These are phyloP conservation scores for Curvularia hawaiiensis DNA, from an alignment of 2,329 filamentous ascomycete genomes.

Conservation along the genomic window DNA sequence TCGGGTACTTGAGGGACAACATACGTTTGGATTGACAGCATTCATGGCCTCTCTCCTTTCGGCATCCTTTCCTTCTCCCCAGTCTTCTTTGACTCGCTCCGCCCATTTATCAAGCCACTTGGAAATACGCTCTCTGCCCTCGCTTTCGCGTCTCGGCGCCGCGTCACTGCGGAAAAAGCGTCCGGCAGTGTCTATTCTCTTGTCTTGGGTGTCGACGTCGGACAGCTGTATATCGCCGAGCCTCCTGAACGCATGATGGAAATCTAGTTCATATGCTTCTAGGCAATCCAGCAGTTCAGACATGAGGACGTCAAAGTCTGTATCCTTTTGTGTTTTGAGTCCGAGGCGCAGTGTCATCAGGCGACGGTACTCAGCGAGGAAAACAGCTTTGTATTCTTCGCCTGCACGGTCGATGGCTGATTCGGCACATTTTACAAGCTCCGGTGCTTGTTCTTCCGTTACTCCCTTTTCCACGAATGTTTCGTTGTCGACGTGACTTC, in stretches of 20 bases:
- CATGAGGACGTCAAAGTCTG: constrained; percentile 81
- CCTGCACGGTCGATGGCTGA: constrained; percentile 78
- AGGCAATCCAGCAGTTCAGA: constrained; percentile 82
- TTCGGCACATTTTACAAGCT: constrained; percentile 80
- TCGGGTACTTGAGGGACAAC: not conserved
- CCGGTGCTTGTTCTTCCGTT: constrained; percentile 67
- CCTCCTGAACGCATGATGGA: constrained; percentile 90
- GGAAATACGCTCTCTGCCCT: constrained; percentile 69
- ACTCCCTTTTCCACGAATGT: constrained; percentile 77
- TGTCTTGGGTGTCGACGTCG: constrained; percentile 68
- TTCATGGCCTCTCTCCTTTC: constrained; percentile 51
- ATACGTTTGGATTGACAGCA: constrained; percentile 8
- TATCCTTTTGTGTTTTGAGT: constrained; percentile 68
- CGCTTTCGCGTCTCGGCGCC: constrained; percentile 60
- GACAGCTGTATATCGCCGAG: constrained; percentile 67
- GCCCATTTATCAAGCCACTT: constrained; percentile 85
- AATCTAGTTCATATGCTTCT: constrained; percentile 84
- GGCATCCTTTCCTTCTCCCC: constrained; percentile 64
- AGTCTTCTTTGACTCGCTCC: constrained; percentile 74
- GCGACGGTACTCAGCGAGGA: constrained; percentile 85
- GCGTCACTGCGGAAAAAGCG: constrained; percentile 80
- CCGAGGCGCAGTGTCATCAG: constrained; percentile 83
- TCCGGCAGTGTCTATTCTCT: constrained; percentile 67
- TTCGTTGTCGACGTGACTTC: constrained; percentile 70
- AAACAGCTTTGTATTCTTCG: constrained; percentile 87